Conservation (phyloP, 208 protist species). For the Trypanosoma caninum region DNA sequence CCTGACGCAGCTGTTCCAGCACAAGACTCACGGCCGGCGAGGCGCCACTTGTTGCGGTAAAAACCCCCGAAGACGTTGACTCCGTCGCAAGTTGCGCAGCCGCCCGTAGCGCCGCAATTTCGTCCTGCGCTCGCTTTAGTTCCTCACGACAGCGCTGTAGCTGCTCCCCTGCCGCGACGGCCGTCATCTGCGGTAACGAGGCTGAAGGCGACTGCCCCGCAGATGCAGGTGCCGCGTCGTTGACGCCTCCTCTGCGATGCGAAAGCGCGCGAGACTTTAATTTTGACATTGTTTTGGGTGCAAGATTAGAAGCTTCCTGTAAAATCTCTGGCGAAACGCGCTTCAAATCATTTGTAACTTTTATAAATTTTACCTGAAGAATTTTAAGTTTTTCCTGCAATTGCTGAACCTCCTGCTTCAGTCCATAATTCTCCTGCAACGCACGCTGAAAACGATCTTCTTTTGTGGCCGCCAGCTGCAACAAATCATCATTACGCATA, state of each 20-base stretch:
- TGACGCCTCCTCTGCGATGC: not conserved
- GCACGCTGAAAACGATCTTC: constrained; percentile 73
- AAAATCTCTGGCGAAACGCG: constrained; percentile 19
- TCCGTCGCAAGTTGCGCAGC: not conserved
- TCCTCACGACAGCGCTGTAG: constrained; percentile 38
- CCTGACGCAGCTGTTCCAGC: constrained; percentile 13
- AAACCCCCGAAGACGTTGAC: not conserved
- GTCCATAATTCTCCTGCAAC: constrained; percentile 57
- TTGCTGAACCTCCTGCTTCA: constrained; percentile 57
- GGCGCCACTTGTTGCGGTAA: not conserved
- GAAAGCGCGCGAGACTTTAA: not conserved
- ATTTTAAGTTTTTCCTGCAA: constrained; percentile 59
- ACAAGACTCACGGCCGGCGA: constrained; percentile 13
- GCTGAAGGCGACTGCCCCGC: not conserved
- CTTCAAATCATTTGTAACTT: constrained; percentile 55
- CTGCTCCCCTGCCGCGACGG: not conserved
- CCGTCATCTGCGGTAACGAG: not conserved
- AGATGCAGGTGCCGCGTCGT: not conserved
- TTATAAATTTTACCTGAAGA: constrained; percentile 72
- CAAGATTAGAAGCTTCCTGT: not conserved
- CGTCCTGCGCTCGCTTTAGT: constrained; percentile 35
- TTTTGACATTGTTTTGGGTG: not conserved
- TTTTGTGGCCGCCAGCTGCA: constrained; percentile 16
- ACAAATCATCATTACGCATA: constrained; percentile 11
- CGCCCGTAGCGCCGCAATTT: constrained; percentile 43